Conservation (phyloP, 1,284 basidiomycete genomes). For the Vanrija pseudolonga region DNA sequence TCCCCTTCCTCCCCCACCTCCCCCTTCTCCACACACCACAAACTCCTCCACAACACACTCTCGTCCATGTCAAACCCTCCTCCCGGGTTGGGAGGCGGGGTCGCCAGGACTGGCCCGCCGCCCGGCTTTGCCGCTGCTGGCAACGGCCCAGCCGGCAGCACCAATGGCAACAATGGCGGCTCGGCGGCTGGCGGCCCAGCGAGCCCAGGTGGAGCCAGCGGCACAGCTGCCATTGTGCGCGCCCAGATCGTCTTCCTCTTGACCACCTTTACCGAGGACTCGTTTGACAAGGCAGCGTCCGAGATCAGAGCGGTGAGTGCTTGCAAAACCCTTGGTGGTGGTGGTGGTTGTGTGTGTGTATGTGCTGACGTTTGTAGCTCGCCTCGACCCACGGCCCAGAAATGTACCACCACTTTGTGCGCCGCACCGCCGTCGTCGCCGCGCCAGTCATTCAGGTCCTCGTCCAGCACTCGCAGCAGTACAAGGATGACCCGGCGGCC, state of each 20-base stretch:
- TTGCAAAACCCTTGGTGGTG: no score
- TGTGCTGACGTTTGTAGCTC: slow-evolving; percentile 57
- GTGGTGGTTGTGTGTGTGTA: not conserved
- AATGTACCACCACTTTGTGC: slow-evolving; percentile 91
- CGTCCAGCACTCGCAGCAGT: slow-evolving; percentile 40
- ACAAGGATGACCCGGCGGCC: slow-evolving; percentile 41
- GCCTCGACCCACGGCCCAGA: slow-evolving; percentile 91
- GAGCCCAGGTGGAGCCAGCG: slow-evolving; percentile 11
- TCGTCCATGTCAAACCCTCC: slow-evolving; percentile 39
- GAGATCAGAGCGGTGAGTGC: slow-evolving; percentile 85
- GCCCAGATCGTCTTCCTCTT: slow-evolving; percentile 82
- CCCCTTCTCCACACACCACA: slow-evolving; percentile 1
- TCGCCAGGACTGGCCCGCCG: slow-evolving; percentile 44
- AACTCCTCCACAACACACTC: not conserved
- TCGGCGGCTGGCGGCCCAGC: slow-evolving; percentile 10
- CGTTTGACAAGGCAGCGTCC: slow-evolving; percentile 82
- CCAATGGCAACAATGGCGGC: slow-evolving; percentile 2
- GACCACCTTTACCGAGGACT: slow-evolving; percentile 88
- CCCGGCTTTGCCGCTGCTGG: slow-evolving; percentile 35
- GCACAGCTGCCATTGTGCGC: slow-evolving; percentile 51
- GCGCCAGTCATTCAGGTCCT: slow-evolving; percentile 45
- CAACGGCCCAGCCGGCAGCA: slow-evolving; percentile 1
- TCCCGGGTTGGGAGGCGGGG: slow-evolving; percentile 47
- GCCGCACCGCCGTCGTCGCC: slow-evolving; percentile 76
- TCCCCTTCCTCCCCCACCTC: slow-evolving; percentile 6